Percentiles rank a stretch among this genome's conserved stretches.
Conservation (phyloP, 768 basidiomycete species). For the Kwoniella heveanensis region DNA sequence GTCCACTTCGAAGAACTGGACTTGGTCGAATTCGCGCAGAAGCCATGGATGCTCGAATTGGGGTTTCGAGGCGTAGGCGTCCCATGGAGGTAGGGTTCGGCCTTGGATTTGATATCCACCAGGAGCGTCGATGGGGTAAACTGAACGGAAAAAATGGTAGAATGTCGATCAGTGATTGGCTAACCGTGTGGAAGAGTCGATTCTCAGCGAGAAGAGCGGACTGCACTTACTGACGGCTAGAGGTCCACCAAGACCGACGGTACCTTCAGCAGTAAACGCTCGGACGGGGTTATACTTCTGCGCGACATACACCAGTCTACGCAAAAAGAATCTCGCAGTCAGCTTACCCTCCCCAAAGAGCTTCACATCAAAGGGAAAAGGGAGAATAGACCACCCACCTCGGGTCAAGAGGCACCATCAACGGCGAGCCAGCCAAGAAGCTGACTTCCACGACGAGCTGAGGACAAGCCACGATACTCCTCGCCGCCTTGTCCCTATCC, state of each 20-base stretch:
- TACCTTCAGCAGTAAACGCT: slow-evolving; percentile 70
- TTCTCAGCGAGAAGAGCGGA: neutral
- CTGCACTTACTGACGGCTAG: slow-evolving; percentile 61
- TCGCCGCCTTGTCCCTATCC: slow-evolving; percentile 59
- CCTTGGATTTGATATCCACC: slow-evolving; percentile 69
- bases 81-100: slow-evolving; percentile 68
- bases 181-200: too few relatives aligned
- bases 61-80: slow-evolving; percentile 57
- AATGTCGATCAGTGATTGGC: too few relatives aligned
- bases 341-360: too few relatives aligned
- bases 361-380: too few relatives aligned
- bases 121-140: slow-evolving; percentile 39
- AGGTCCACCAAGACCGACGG: slow-evolving; percentile 70
- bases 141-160: too few relatives aligned
- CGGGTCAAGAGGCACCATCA: slow-evolving; percentile 61
- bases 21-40: slow-evolving; percentile 67
- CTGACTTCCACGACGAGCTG: slow-evolving; percentile 67
- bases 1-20: slow-evolving; percentile 60
- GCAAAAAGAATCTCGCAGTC: slow-evolving; percentile 56
- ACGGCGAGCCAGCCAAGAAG: slow-evolving; percentile 67
- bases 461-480: slow-evolving; percentile 60
- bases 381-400: neutral
- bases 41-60: slow-evolving; percentile 64
- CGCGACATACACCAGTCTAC: slow-evolving; percentile 61
- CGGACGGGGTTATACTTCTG: slow-evolving; percentile 78